Conservation (phyloP, 75 land plant species). For the Cryptomeria japonica region DNA sequence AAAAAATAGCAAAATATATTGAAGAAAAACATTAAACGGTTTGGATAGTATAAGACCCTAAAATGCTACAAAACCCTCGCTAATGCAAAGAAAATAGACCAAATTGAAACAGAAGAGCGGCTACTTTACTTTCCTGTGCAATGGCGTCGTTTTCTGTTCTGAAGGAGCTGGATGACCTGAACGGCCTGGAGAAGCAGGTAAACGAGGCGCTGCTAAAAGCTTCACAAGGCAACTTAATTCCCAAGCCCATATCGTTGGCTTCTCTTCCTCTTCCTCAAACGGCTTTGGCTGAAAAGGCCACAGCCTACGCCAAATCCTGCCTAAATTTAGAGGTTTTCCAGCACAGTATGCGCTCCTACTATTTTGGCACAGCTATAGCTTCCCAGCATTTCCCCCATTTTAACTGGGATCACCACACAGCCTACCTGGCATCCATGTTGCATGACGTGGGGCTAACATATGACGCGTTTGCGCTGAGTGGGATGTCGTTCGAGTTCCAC, state of each 20-base stretch:
- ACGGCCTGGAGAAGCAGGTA: background rate
- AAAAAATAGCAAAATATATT: no score
- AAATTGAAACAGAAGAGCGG: background rate
- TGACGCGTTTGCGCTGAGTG: background rate
- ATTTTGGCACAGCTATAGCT: background rate
- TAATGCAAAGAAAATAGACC: no score
- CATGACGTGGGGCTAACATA: conserved; percentile 9
- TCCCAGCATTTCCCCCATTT: background rate
- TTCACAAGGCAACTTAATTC: background rate
- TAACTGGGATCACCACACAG: background rate
- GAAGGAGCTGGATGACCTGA: background rate
- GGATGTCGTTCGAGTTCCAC: conserved; percentile 13
- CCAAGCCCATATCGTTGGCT: conserved; percentile 1
- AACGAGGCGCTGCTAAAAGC: background rate
- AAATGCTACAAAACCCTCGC: no score
- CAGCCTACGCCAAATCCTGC: background rate
- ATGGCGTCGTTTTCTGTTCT: background rate
- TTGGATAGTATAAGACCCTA: no score
- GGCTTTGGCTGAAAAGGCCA: background rate
- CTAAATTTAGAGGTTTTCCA: background rate
- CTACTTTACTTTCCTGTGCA: background rate
- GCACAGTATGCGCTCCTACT: conserved; percentile 1
- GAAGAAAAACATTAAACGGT: no score
- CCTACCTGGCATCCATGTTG: conserved; percentile 10
- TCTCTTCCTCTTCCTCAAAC: background rate